These are phyloP conservation scores for Zopfia rhizophila DNA, from an alignment of 2,329 filamentous ascomycete species.

Conservation along the genomic window DNA sequence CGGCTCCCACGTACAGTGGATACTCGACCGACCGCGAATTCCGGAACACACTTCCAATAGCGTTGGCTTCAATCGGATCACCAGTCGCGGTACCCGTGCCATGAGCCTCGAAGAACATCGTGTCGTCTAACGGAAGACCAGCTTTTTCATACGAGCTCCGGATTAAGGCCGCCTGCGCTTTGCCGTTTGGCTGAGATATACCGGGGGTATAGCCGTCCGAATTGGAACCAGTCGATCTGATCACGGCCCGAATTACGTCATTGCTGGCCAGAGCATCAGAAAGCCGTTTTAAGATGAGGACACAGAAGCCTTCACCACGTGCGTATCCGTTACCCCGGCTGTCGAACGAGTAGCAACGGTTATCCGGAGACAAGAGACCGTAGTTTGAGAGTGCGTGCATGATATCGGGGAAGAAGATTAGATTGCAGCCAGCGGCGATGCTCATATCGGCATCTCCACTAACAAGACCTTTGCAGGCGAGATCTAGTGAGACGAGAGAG, in stretches of 20 bases:
- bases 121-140: conserved; percentile 36
- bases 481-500: conserved; percentile 21
- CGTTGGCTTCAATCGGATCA: conserved; percentile 25
- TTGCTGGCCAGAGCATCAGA: conserved; percentile 24
- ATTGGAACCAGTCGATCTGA: conserved; percentile 29
- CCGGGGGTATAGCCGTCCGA: conserved; percentile 5
- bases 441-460: conserved; percentile 34
- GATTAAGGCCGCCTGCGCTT: conserved; percentile 52
- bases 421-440: conserved; percentile 48
- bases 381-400: too few species aligned
- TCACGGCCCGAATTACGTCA: conserved; percentile 32
- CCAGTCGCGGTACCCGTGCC: conserved; percentile 63
- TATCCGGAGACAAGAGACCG: conserved; percentile 19
- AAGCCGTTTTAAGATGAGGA: conserved; percentile 31
- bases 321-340: conserved; percentile 31
- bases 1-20: conserved; percentile 29
- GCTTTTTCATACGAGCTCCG: conserved; percentile 44
- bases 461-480: conserved; percentile 27
- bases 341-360: conserved; percentile 35
- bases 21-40: neutral
- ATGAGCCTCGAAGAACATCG: conserved; percentile 47
- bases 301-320: conserved; percentile 31
- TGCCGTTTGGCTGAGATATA: conserved; percentile 49
- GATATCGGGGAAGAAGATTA: conserved; percentile 39
- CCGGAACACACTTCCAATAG: conserved; percentile 4